These are phyloP conservation scores for Mycena alexandri DNA, from an alignment of 768 basidiomycete genomes.

Conservation along the genomic window DNA sequence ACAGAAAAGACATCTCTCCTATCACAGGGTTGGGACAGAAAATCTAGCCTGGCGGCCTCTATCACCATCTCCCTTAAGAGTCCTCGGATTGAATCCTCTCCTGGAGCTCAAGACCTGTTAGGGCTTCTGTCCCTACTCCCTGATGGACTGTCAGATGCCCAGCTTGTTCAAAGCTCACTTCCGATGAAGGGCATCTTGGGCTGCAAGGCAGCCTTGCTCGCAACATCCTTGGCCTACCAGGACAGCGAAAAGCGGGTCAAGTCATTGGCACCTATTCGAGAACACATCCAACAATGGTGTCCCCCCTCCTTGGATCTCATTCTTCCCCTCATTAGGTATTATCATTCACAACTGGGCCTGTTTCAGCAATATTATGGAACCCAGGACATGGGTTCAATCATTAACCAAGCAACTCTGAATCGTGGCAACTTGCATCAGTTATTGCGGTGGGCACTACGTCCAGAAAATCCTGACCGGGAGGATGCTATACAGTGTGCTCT, in stretches of 20 bases:
- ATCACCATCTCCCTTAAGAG: constrained; percentile 23
- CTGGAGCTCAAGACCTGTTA: constrained; percentile 1
- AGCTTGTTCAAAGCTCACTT: constrained; percentile 22
- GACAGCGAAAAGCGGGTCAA: background rate
- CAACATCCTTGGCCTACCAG: constrained; percentile 14
- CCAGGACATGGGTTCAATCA: background rate
- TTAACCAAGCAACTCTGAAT: background rate
- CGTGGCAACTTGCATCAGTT: constrained; percentile 6
- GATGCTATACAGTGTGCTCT: background rate
- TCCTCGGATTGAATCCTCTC: constrained; percentile 9
- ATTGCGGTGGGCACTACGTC: background rate
- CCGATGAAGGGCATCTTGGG: constrained; percentile 7
- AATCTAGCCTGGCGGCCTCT: constrained; percentile 19
- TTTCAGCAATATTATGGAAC: background rate
- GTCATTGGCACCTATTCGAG: background rate
- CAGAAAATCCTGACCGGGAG: background rate
- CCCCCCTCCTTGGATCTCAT: background rate
- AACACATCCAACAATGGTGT: constrained; percentile 1
- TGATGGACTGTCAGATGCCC: constrained; percentile 14
- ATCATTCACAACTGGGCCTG: background rate
- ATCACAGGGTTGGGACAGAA: constrained; percentile 11
- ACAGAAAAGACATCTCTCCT: constrained; percentile 20
- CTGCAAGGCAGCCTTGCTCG: constrained; percentile 10
- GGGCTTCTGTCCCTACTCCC: constrained; percentile 19
- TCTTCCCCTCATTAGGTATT: background rate